These are phyloP conservation scores for Podila minutissima DNA, from an alignment of 192 early-diverging fungal species.

Conservation along the genomic window DNA sequence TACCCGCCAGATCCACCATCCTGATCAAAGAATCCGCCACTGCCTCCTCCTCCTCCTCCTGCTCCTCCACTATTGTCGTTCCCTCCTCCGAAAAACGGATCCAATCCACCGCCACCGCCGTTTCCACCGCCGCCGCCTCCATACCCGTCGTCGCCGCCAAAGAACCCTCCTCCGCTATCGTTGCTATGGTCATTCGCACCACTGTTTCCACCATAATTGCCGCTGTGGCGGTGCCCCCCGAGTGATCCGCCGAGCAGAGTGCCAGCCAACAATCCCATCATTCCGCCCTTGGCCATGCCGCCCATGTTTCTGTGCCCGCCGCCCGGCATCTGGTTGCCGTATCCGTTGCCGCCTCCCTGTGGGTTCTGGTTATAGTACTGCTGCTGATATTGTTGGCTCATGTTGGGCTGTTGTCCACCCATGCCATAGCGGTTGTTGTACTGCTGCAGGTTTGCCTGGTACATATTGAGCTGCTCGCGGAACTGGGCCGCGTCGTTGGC, in stretches of 20 bases:
- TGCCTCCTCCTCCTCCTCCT: conserved; percentile 4
- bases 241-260: not conserved
- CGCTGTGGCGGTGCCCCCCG: not conserved
- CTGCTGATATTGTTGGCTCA: not conserved
- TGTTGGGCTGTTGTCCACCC: not conserved
- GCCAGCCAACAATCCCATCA: conserved; percentile 12
- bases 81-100: not conserved
- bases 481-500: conserved; percentile 20
- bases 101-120: not conserved
- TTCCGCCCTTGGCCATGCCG: conserved; percentile 19
- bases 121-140: conserved; percentile 3
- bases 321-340: not conserved
- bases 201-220: conserved; percentile 3
- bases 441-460: conserved; percentile 11
- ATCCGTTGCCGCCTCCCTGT: not conserved
- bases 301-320: conserved; percentile 15
- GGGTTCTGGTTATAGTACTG: no score
- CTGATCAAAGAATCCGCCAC: conserved; percentile 3
- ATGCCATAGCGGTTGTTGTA: conserved; percentile 2
- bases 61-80: no score
- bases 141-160: conserved; percentile 17
- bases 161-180: not conserved
- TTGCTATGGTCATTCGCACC: not conserved
- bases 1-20: not conserved
- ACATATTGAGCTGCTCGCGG: conserved; percentile 16